Evolutionary conservation across 1,284 basidiomycete genomes (phyloP).

Genomic region (Austroboletus novae-zelandiae): DNA sequence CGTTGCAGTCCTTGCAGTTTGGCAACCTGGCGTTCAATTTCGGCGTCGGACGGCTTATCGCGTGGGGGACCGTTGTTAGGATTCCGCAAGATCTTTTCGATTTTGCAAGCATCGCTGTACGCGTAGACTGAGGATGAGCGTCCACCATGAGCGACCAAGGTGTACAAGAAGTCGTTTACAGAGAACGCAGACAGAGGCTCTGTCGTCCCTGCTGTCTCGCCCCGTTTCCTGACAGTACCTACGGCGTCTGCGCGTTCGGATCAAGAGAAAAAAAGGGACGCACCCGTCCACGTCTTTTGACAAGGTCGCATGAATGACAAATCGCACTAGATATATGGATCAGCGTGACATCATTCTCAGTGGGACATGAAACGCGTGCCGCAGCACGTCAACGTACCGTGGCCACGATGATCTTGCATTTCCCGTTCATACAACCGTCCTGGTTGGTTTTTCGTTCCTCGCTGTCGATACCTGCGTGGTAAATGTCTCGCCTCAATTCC

Average conservation of each 20-base stretch:
- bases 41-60: constrained; percentile 36
- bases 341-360: neutral
- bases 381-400: constrained; percentile 52
- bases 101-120: constrained; percentile 49
- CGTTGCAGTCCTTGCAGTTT: constrained; percentile 63
- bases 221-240: constrained; percentile 86
- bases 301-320: constrained; percentile 73
- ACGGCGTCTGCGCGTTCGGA: neutral
- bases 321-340: constrained; percentile 51
- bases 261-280: constrained; percentile 7
- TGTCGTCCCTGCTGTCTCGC: constrained; percentile 78
- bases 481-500: constrained; percentile 74
- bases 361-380: neutral
- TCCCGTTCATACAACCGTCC: constrained; percentile 72
- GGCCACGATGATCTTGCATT: constrained; percentile 85
- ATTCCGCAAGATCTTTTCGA: constrained; percentile 53
- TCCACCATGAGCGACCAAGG: neutral
- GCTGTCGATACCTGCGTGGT: constrained; percentile 78
- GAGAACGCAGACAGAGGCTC: constrained; percentile 59
- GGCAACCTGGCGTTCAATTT: constrained; percentile 57
- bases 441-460: constrained; percentile 68
- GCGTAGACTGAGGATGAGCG: constrained; percentile 46
- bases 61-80: constrained; percentile 36
- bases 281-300: constrained; percentile 70
- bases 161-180: constrained; percentile 35